Evolutionary conservation across 352 stramenopile species (phyloP), one percentile per base, ranked within the genome.

Genomic region (Globisporangium yorkense): DNA sequence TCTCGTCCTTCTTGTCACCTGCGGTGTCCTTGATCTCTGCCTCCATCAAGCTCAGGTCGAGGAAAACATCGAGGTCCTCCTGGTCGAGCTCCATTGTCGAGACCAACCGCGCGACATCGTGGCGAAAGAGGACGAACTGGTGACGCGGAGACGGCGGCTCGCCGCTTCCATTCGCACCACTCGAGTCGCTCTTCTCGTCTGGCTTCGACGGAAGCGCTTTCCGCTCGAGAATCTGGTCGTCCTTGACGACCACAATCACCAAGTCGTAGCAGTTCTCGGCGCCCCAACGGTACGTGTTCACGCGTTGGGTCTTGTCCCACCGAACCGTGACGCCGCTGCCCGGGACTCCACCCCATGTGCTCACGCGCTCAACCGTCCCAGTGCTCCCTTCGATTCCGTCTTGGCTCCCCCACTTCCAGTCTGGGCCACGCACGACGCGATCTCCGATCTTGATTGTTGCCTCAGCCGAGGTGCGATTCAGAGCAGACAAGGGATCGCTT

Each of bases 391-490:
- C 68, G 54, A 84, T 74, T 1, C 82, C 82, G 61, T 92, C 82
- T 71, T 92, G 82, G 39, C 84, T 80, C 18, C 76, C 84, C 82
- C 82, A 92, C 62, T 92, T 92, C 82, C 82, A 92, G 45, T 90
- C 75, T 46, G 82, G 82, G 0, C 82, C 82, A 51, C 82, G 74
- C 44, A 92, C 56, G 49, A 92, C 80, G 31, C 82, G 74, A 65
- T 89, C 76, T 15, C 80, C 80, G n/a, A 92, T 68, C 8, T 67
- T 62, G 57, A 92, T 82, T 29, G 47, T 48, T 21, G 31, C 40
- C 0, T 57, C 63, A 18, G 63, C 56, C 24, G 55, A 35, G 16
- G 37, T 57, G 9, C 44, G 20, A 7, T 20, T 5, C 10, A 31
- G 8, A 27, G 3, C 37, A 43, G 37, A 18, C 10, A 43, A 43